These are phyloP conservation scores for Potentilla sterilis DNA, from an alignment of 306 rosid genomes.

Conservation along the genomic window DNA sequence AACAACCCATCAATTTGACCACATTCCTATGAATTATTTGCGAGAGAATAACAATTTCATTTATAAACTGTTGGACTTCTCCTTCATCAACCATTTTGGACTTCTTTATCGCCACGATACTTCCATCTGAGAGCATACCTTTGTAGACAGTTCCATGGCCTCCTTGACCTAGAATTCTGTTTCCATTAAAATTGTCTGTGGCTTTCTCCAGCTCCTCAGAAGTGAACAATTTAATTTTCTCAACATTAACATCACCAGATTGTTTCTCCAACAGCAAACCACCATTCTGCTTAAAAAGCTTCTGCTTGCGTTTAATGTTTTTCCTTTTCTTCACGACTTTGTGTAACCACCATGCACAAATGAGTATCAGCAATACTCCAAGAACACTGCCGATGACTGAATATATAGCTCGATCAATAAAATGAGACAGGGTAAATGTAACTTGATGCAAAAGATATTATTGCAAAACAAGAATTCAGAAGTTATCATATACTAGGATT, in stretches of 20 bases:
- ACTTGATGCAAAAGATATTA: too few species aligned
- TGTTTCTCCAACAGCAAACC: conserved; percentile 20
- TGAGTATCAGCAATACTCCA: not conserved
- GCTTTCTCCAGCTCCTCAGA: conserved; percentile 15
- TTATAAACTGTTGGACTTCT: not conserved
- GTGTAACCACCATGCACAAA: conserved; percentile 4
- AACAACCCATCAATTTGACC: not conserved
- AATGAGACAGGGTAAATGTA: too few species aligned
- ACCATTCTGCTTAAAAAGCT: conserved; percentile 21
- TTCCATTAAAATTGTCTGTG: conserved; percentile 9
- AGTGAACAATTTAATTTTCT: conserved; percentile 8
- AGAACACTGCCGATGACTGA: conserved; percentile 2
- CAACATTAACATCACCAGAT: conserved; percentile 1
- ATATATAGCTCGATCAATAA: too few species aligned
- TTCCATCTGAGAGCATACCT: conserved; percentile 24
- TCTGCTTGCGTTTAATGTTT: conserved; percentile 9
- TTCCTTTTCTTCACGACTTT: conserved; percentile 11
- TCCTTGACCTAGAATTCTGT: conserved; percentile 29
- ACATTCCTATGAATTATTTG: conserved; percentile 9
- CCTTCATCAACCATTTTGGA: not conserved
- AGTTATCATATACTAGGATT: too few species aligned
- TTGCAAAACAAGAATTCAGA: too few species aligned
- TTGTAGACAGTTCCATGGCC: conserved; percentile 32
- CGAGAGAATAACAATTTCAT: conserved; percentile 9
- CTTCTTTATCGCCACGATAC: conserved; percentile 17